Evolutionary conservation across 495 filamentous ascomycete genomes (phyloP).

Genomic region (Glarea lozoyensis): DNA sequence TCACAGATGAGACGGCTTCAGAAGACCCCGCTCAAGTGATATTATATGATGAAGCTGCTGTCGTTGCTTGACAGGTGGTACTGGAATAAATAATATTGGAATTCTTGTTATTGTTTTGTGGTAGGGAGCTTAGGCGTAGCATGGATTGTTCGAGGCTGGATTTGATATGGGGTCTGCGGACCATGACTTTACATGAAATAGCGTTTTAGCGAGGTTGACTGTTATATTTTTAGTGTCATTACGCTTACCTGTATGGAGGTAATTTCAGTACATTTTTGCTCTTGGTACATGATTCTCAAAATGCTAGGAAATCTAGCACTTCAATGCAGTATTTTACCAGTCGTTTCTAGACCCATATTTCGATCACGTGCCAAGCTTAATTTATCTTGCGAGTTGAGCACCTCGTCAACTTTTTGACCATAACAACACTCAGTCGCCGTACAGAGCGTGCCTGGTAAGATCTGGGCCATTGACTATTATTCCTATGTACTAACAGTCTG

Average conservation of each 20-base stretch:
- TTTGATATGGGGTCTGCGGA: background rate
- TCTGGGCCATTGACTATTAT: background rate
- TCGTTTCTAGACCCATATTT: too few relatives aligned
- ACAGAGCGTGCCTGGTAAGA: background rate
- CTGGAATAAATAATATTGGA: background rate
- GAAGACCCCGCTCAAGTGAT: conserved; percentile 5
- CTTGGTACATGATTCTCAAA: too few relatives aligned
- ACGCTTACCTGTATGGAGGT: too few relatives aligned
- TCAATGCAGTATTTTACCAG: too few relatives aligned
- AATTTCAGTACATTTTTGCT: too few relatives aligned
- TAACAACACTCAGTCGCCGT: background rate
- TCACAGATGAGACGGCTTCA: background rate
- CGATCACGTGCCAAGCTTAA: too few relatives aligned
- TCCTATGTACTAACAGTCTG: background rate
- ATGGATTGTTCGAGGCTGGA: background rate
- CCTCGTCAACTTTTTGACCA: background rate
- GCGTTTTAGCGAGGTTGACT: too few relatives aligned
- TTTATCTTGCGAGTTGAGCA: background rate
- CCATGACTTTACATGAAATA: too few relatives aligned
- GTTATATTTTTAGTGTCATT: too few relatives aligned
- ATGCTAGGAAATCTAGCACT: too few relatives aligned
- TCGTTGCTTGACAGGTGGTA: conserved; percentile 12
- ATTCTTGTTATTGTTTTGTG: conserved; percentile 2
- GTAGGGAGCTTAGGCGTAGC: background rate
- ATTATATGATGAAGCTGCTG: conserved; percentile 15